Percentiles rank a stretch among this genome's conserved stretches.
phyloP scores from a whole-genome alignment of 768 basidiomycete genomes.

The Mycena alexandri region DNA sequence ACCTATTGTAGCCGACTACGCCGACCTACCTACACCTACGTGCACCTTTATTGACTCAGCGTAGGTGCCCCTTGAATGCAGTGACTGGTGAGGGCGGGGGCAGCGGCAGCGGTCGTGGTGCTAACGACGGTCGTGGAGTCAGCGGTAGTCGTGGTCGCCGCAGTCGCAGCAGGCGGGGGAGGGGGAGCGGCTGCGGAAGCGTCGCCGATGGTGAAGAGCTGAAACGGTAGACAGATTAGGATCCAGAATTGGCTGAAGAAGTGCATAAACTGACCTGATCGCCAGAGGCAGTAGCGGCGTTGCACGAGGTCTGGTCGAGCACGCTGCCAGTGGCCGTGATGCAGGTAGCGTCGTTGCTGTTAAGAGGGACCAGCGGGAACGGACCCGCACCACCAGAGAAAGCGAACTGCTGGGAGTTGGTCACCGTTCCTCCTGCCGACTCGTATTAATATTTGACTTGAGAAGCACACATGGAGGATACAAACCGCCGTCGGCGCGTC shows the following conservation, averaged over 20 bases:
- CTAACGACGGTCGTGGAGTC: constrained; percentile 2
- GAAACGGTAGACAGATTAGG: background rate
- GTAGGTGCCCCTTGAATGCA: too few species aligned
- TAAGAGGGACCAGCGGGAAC: constrained; percentile 31
- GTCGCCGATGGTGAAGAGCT: constrained; percentile 3
- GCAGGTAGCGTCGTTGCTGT: constrained; percentile 15
- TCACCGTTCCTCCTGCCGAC: constrained; percentile 28
- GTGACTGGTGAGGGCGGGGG: constrained; percentile 7
- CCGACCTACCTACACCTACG: too few species aligned
- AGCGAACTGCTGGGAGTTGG: constrained; percentile 40
- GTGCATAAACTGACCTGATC: background rate
- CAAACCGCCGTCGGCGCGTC: constrained; percentile 39
- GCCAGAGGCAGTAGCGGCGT: background rate
- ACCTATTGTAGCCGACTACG: too few species aligned
- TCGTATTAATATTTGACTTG: too few species aligned
- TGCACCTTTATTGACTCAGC: too few species aligned
- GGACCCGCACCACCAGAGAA: constrained; percentile 20
- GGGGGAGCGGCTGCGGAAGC: constrained; percentile 34
- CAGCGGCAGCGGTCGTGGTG: constrained; percentile 10
- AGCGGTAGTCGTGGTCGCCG: background rate
- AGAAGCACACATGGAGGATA: too few species aligned
- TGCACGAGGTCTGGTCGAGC: constrained; percentile 27
- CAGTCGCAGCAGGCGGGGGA: background rate
- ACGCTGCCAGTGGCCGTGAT: background rate
- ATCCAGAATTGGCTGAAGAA: too few species aligned